Conservation (phyloP, 495 filamentous ascomycete genomes). For the Penicillium flavigenum region DNA sequence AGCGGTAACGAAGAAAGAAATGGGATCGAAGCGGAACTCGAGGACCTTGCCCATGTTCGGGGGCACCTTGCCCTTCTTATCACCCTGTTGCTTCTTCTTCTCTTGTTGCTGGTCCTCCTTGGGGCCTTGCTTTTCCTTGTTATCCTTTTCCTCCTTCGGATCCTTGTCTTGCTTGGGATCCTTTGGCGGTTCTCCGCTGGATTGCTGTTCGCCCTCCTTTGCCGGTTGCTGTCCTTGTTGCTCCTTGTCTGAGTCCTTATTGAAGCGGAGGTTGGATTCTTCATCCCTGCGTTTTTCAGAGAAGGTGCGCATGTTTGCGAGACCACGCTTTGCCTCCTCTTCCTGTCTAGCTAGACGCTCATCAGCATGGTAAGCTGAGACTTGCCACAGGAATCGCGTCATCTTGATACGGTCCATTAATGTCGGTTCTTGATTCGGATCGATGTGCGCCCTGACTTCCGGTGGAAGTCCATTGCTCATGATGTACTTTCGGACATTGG, state of each 20-base stretch:
- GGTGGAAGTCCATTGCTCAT: conserved; percentile 35
- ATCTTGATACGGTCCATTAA: conserved; percentile 42
- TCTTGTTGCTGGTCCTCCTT: conserved; percentile 20
- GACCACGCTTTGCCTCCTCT: background rate
- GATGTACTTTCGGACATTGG: conserved; percentile 34
- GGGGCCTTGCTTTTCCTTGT: conserved; percentile 23
- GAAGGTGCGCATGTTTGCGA: background rate
- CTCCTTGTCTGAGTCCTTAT: conserved; percentile 2
- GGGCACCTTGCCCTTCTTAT: conserved; percentile 24
- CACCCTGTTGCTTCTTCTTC: conserved; percentile 39
- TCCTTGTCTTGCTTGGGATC: conserved; percentile 23
- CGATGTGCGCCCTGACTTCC: conserved; percentile 35
- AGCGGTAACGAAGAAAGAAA: conserved; percentile 53
- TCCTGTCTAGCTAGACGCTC: background rate
- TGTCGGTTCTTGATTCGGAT: conserved; percentile 35
- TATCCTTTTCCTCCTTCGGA: conserved; percentile 26
- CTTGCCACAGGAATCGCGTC: conserved; percentile 37
- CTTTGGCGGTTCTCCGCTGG: conserved; percentile 12
- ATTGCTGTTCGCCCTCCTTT: conserved; percentile 42
- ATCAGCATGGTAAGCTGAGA: conserved; percentile 27
- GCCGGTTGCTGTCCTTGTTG: conserved; percentile 16
- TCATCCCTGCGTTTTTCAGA: background rate
- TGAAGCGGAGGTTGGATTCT: background rate
- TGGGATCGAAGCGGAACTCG: conserved; percentile 57
- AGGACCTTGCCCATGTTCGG: conserved; percentile 32